These are phyloP conservation scores for Penicillium sp. DNA, from an alignment of 2,329 filamentous ascomycete genomes.

Conservation along the genomic window DNA sequence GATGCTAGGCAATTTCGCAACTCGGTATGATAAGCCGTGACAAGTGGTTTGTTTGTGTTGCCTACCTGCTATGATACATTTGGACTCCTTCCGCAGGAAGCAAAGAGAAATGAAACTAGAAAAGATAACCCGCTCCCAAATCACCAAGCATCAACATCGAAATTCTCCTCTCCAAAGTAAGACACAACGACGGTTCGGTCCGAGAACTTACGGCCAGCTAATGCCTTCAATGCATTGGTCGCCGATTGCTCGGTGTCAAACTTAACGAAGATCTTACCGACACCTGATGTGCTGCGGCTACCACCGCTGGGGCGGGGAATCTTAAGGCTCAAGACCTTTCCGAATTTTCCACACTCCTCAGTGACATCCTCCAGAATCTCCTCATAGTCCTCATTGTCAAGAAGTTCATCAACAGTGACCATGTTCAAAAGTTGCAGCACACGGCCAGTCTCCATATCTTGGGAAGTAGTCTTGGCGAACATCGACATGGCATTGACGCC, in stretches of 20 bases:
- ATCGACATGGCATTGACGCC: slow-evolving; percentile 97
- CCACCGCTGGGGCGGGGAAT: slow-evolving; percentile 84
- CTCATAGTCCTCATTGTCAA: slow-evolving; percentile 93
- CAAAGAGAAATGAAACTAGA: slow-evolving; percentile 7
- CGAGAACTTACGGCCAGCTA: slow-evolving; percentile 93
- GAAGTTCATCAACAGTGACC: slow-evolving; percentile 92
- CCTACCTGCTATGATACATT: slow-evolving; percentile 21
- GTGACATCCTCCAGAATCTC: slow-evolving; percentile 95
- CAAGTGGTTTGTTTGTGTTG: slow-evolving; percentile 8
- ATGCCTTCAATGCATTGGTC: slow-evolving; percentile 79
- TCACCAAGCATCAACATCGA: slow-evolving; percentile 57
- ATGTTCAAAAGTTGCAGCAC: slow-evolving; percentile 96
- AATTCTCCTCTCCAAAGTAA: slow-evolving; percentile 97
- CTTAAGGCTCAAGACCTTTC: slow-evolving; percentile 82
- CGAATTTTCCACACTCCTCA: slow-evolving; percentile 92
- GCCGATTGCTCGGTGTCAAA: slow-evolving; percentile 77
- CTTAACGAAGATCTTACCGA: slow-evolving; percentile 98
- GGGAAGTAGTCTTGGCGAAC: slow-evolving; percentile 84
- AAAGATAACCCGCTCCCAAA: background rate
- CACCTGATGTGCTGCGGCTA: slow-evolving; percentile 78
- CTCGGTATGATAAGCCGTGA: slow-evolving; percentile 1
- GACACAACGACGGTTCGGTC: slow-evolving; percentile 95
- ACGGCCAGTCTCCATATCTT: slow-evolving; percentile 74
- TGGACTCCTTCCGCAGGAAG: slow-evolving; percentile 9
- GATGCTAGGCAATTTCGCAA: background rate